A percentile compares a stretch with the other conserved stretches of the same genome.
These are phyloP conservation scores for Triticum aestivum DNA, from an alignment of 176 grass and related monocot genomes.

Conservation along the genomic window IWGSC_CS_RefSeq_v2.1 NC_057807.1:610127816-610128315, in stretches of 20 bases:
- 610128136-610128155: conserved; percentile 40
- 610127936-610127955: not conserved
- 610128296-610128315: not conserved
- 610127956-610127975: not conserved
- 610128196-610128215: not conserved
- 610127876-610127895: conserved; percentile 48
- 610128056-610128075: conserved; percentile 65
- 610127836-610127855: conserved; percentile 68
- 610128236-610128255: not conserved
- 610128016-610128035: conserved; percentile 18
- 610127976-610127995: not conserved
- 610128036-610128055: conserved; percentile 15
- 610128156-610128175: conserved; percentile 53
- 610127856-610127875: conserved; percentile 61
- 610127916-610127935: not conserved
- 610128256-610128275: not conserved
- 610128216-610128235: not conserved
- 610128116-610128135: conserved; percentile 61
- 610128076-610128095: conserved; percentile 55
- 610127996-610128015: not conserved
- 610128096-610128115: conserved; percentile 69
- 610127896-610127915: conserved; percentile 27
- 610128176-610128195: conserved; percentile 62
- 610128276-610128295: not conserved
- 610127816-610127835: conserved; percentile 59